phyloP scores from a whole-genome alignment of 2,329 filamentous ascomycete genomes.

The Colletotrichum sp. region DNA sequence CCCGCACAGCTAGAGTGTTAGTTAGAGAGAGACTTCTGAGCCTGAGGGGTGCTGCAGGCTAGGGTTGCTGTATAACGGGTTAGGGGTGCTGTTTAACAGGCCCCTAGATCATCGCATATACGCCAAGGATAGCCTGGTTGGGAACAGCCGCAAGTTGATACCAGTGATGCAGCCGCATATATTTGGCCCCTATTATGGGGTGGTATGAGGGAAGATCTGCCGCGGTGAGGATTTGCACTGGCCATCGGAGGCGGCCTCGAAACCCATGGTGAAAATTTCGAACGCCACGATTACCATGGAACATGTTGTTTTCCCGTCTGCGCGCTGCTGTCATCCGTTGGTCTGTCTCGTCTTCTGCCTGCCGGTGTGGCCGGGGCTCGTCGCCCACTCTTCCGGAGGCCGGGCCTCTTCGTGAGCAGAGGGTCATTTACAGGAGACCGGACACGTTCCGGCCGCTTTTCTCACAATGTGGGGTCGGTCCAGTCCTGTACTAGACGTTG shows the following conservation, averaged over 20 bases:
- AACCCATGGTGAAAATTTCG: not conserved
- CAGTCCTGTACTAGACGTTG: not conserved
- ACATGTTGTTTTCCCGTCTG: not conserved
- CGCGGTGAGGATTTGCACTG: not conserved
- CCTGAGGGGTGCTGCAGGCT: too few relatives aligned
- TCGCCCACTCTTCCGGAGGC: not conserved
- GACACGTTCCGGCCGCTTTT: not conserved
- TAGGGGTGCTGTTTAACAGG: too few relatives aligned
- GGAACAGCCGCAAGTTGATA: not conserved
- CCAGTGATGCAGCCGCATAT: conserved; percentile 1
- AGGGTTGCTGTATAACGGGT: too few relatives aligned
- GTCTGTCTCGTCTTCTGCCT: not conserved
- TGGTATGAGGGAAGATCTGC: not conserved
- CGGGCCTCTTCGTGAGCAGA: not conserved
- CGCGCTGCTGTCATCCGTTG: not conserved
- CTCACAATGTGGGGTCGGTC: not conserved
- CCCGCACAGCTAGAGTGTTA: too few relatives aligned
- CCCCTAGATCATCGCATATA: conserved; percentile 2
- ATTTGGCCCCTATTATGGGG: conserved; percentile 10
- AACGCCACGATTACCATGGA: not conserved
- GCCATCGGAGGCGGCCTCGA: not conserved
- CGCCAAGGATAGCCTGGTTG: not conserved
- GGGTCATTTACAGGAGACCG: conserved; percentile 15
- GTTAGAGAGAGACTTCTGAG: too few relatives aligned
- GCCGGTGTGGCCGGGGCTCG: not conserved